These are phyloP conservation scores for Actinomortierella ambigua DNA, from an alignment of 371 early-diverging fungal genomes.

Conservation along the genomic window DNA sequence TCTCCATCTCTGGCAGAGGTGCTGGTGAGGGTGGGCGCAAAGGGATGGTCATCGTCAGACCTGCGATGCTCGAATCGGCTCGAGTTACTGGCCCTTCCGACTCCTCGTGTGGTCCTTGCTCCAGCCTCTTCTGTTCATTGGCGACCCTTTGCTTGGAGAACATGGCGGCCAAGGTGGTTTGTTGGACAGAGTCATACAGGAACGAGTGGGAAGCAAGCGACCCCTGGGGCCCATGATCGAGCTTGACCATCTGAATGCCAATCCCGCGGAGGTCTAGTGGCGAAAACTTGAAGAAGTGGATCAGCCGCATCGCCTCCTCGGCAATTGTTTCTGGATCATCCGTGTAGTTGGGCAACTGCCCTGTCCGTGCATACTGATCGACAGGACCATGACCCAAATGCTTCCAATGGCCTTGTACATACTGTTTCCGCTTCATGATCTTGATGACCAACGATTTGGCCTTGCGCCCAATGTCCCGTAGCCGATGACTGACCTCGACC, in stretches of 20 bases:
- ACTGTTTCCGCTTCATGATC: slow-evolving; percentile 53
- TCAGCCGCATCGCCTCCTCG: slow-evolving; percentile 49
- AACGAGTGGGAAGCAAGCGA: neutral
- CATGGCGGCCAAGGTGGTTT: neutral
- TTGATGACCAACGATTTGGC: slow-evolving; percentile 64
- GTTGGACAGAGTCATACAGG: neutral
- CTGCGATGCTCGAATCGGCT: too few species aligned
- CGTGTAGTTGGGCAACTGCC: slow-evolving; percentile 50
- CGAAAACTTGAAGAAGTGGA: slow-evolving; percentile 52
- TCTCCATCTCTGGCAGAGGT: slow-evolving; percentile 8
- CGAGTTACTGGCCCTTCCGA: slow-evolving; percentile 1
- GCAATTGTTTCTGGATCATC: slow-evolving; percentile 53
- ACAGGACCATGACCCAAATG: slow-evolving; percentile 73
- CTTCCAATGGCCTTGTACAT: slow-evolving; percentile 58
- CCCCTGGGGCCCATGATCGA: slow-evolving; percentile 37
- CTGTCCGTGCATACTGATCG: slow-evolving; percentile 64
- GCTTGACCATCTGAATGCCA: slow-evolving; percentile 69
- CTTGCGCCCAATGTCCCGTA: slow-evolving; percentile 51
- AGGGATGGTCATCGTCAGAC: neutral
- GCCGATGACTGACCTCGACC: slow-evolving; percentile 57
- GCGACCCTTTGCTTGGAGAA: neutral
- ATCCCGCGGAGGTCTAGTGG: slow-evolving; percentile 67
- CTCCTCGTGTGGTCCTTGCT: neutral
- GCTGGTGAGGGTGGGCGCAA: slow-evolving; percentile 1
- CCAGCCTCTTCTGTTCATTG: neutral